Conservation (phyloP, 2,329 filamentous ascomycete species). For the Claviceps cyperi region DNA sequence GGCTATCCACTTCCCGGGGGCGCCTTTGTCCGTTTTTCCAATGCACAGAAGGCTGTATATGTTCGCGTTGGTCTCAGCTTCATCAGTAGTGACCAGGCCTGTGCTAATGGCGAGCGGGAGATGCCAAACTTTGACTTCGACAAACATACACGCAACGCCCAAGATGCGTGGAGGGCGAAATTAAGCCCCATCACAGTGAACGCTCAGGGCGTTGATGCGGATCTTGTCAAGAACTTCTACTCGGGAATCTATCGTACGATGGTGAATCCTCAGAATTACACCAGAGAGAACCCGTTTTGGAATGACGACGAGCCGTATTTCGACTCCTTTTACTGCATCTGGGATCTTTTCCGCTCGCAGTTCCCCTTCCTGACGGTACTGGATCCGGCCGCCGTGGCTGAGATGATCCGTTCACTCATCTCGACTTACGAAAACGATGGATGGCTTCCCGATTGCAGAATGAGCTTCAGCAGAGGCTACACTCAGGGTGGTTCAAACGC, state of each 20-base stretch:
- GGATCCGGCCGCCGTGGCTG: constrained; percentile 47
- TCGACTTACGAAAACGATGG: constrained; percentile 58
- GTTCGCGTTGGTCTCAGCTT: constrained; percentile 57
- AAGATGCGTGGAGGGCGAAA: constrained; percentile 46
- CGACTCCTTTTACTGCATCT: constrained; percentile 64
- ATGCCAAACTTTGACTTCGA: constrained; percentile 56
- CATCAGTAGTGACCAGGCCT: constrained; percentile 51
- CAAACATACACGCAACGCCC: constrained; percentile 33
- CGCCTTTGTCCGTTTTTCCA: constrained; percentile 47
- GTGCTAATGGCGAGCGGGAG: constrained; percentile 51
- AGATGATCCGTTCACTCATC: constrained; percentile 56
- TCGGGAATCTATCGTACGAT: constrained; percentile 59
- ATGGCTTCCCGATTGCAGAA: constrained; percentile 60
- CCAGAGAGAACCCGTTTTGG: constrained; percentile 58
- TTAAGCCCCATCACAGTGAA: constrained; percentile 43
- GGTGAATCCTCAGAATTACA: constrained; percentile 61
- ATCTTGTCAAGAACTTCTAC: constrained; percentile 50
- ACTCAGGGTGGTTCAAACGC: constrained; percentile 66
- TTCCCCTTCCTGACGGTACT: constrained; percentile 55
- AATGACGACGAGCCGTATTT: constrained; percentile 53
- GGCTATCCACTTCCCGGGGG: constrained; percentile 43
- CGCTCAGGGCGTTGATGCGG: constrained; percentile 33
- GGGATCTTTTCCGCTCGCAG: constrained; percentile 57
- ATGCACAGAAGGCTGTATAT: constrained; percentile 35
- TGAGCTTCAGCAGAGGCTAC: constrained; percentile 60